Percentiles rank a stretch among this genome's conserved stretches.
phyloP scores from a whole-genome alignment of 169 alveolate species.

The Cryptosporidium sp. region DNA sequence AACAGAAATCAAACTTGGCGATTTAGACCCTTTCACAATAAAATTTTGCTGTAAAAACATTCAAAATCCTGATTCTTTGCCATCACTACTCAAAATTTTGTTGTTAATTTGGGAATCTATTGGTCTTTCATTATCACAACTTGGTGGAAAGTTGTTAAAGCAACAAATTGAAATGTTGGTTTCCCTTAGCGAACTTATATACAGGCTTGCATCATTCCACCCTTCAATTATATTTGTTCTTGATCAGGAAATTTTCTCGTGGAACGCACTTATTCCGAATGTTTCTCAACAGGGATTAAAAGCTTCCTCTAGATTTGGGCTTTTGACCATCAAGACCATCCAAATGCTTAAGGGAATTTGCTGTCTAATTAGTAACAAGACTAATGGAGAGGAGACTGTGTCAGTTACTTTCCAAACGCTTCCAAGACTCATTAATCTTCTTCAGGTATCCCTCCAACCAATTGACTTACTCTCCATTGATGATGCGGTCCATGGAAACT shows the following conservation, averaged over 20 bases:
- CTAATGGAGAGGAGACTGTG: not conserved
- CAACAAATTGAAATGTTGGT: slow-evolving; percentile 29
- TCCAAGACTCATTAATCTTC: slow-evolving; percentile 34
- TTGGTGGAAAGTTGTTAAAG: not conserved
- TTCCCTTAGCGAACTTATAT: slow-evolving; percentile 45
- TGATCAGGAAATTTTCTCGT: slow-evolving; percentile 30
- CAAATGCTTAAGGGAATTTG: slow-evolving; percentile 39
- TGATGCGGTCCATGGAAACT: slow-evolving; percentile 4
- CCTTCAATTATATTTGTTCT: slow-evolving; percentile 45
- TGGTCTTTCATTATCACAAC: slow-evolving; percentile 37
- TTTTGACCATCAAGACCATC: slow-evolving; percentile 35
- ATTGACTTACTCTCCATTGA: slow-evolving; percentile 30
- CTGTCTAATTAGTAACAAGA: slow-evolving; percentile 1
- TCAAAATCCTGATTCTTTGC: slow-evolving; percentile 24
- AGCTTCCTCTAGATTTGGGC: slow-evolving; percentile 26
- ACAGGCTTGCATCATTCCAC: slow-evolving; percentile 43
- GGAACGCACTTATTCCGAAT: slow-evolving; percentile 44
- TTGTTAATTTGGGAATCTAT: slow-evolving; percentile 62
- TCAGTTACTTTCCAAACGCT: slow-evolving; percentile 25
- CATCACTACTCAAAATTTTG: slow-evolving; percentile 43
- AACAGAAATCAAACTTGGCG: slow-evolving; percentile 35
- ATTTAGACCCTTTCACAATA: slow-evolving; percentile 46
- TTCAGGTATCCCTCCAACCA: slow-evolving; percentile 21
- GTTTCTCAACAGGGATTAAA: slow-evolving; percentile 1
- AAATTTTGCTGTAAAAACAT: slow-evolving; percentile 32